A percentile compares a stretch with the other conserved stretches of the same genome.
These are phyloP conservation scores for Brassica juncea DNA, from an alignment of 345 rosid genomes.

Conservation along the genomic window DNA sequence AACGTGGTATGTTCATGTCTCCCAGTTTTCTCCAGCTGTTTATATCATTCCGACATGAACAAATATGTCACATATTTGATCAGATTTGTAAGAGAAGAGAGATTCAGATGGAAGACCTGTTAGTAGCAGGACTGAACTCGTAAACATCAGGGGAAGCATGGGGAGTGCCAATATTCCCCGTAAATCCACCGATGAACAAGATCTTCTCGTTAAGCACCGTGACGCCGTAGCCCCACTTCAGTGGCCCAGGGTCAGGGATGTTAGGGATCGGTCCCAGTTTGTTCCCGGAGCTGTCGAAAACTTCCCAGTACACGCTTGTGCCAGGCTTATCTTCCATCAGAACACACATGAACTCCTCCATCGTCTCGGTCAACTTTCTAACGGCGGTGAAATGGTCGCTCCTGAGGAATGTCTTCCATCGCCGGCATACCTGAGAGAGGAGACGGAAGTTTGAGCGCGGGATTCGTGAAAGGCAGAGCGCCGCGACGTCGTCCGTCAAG, in stretches of 20 bases:
- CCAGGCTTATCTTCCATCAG: conserved; percentile 58
- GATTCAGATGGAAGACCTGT: conserved; percentile 57
- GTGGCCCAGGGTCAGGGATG: conserved; percentile 57
- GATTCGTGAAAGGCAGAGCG: conserved; percentile 67
- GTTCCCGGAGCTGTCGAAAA: conserved; percentile 60
- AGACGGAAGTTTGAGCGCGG: conserved; percentile 60
- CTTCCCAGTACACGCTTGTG: conserved; percentile 85
- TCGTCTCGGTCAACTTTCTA: conserved; percentile 57
- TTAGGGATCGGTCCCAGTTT: conserved; percentile 56
- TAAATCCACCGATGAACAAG: conserved; percentile 77
- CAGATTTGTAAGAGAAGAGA: not conserved
- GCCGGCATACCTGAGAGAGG: conserved; percentile 67
- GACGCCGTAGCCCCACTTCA: conserved; percentile 67
- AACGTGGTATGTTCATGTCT: conserved; percentile 71
- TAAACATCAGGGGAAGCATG: conserved; percentile 67
- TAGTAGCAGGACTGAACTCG: conserved; percentile 68
- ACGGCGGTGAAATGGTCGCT: conserved; percentile 68
- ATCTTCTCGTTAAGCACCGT: conserved; percentile 66
- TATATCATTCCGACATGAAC: conserved; percentile 3
- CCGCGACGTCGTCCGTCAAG: conserved; percentile 81
- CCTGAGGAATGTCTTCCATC: conserved; percentile 68
- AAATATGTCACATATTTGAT: not conserved
- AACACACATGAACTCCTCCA: conserved; percentile 77
- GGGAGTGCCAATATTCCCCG: conserved; percentile 41
- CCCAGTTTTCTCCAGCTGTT: conserved; percentile 79